Evolutionary conservation across 805 yeast genomes (phyloP), one percentile per base, ranked within the genome.

Genomic region (Candida tibetensis): DNA sequence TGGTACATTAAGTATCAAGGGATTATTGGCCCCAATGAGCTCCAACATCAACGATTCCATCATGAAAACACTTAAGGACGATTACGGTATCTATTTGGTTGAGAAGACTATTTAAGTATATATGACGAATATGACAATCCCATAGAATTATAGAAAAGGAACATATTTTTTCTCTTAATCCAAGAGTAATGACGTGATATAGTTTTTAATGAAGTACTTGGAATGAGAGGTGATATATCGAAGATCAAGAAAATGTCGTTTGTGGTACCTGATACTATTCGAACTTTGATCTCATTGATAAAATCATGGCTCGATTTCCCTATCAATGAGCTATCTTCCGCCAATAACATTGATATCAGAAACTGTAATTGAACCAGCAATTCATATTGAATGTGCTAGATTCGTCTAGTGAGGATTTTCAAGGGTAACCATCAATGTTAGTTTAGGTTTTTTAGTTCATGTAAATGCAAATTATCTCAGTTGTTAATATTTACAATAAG

Each of bases 1-100:
- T 51, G 96, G 96, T 49, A 78, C 82, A 41, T 72, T 76, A 51
- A 74, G 80, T 55, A 77, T 72, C 45, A 86, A 88, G 40, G 99
- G 99, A 53, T 75, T 93, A 60, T 74, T 81, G 52, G 98, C 97
- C 39, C 99, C 99, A 60, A 85, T 87, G 77, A 71, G 88, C 45
- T 84, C 95, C 47, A 93, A 87, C 61, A 79, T 89, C 61, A 88
- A 88, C 64, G 82, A 86, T 52, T 95, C 98, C 49, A 76, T 93
- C 66, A 84, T 91, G 81, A 82, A 88, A 69, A 81, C 83, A 54
- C 79, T 93, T 71, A 89, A 89, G 77, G 95, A 87, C 36, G 83
- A 86, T 46, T 86, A 88, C 65, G 86, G 85, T 45, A 90, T 93
- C 53, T 88, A 67, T 76, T 75, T 91, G 66, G 79, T 79, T 47